phyloP scores from a whole-genome alignment of 2,329 filamentous ascomycete genomes.

The Dendryphion nanum region DNA sequence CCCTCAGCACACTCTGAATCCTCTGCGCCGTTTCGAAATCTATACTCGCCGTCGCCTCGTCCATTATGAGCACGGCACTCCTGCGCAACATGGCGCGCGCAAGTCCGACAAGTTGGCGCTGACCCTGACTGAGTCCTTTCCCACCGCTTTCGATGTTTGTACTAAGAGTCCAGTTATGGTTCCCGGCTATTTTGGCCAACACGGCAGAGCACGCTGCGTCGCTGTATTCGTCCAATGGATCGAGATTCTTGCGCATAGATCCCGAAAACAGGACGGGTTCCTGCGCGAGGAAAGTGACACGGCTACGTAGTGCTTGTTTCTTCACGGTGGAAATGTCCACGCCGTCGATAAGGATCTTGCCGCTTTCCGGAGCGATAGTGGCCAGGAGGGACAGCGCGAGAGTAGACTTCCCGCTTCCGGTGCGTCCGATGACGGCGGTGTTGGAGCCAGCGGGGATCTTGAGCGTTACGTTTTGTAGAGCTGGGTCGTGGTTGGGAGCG shows the following conservation, averaged over 20 bases:
- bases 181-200: conserved; percentile 53
- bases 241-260: conserved; percentile 61
- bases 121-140: conserved; percentile 62
- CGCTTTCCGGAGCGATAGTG: conserved; percentile 51
- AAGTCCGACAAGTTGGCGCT: conserved; percentile 64
- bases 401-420: conserved; percentile 76
- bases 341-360: conserved; percentile 59
- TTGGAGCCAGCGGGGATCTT: conserved; percentile 75
- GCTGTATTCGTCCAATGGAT: conserved; percentile 58
- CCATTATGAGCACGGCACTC: conserved; percentile 63
- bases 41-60: conserved; percentile 66
- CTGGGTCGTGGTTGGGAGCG: conserved; percentile 72
- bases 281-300: conserved; percentile 67
- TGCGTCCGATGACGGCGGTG: conserved; percentile 77
- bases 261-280: conserved; percentile 66
- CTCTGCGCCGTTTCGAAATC: conserved; percentile 60
- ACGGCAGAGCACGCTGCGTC: conserved; percentile 56
- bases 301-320: conserved; percentile 58
- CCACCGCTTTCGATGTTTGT: conserved; percentile 61
- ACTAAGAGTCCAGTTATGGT: conserved; percentile 56
- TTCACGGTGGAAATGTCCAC: conserved; percentile 60
- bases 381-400: conserved; percentile 62
- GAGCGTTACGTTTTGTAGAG: conserved; percentile 67
- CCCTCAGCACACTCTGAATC: conserved; percentile 55
- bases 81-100: conserved; percentile 61